phyloP scores from a whole-genome alignment of 306 rosid genomes.

The Vigna reflexopilosa region DNA sequence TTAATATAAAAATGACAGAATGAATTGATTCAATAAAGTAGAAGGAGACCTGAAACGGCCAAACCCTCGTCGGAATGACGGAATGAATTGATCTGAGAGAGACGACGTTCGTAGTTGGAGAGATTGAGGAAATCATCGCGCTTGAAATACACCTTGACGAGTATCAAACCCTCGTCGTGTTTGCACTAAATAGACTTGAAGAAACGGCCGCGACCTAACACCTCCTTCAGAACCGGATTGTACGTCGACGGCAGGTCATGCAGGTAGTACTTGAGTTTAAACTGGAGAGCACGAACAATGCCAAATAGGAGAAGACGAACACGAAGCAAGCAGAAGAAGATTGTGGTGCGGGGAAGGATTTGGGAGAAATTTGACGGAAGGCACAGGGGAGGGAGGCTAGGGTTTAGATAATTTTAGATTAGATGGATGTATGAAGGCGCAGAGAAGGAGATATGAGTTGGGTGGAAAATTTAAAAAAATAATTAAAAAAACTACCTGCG shows the following conservation, averaged over 20 bases:
- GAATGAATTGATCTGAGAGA: conserved; percentile 55
- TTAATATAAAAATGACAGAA: neutral
- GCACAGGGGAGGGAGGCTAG: too few relatives aligned
- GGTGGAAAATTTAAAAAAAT: too few relatives aligned
- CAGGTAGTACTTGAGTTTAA: conserved; percentile 65
- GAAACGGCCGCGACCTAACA: conserved; percentile 87
- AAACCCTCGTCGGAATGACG: conserved; percentile 40
- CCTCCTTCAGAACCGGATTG: conserved; percentile 91
- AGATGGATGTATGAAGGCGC: too few relatives aligned
- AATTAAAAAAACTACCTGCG: too few relatives aligned
- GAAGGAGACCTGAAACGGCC: conserved; percentile 91
- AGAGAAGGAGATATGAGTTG: too few relatives aligned
- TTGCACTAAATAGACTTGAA: conserved; percentile 95
- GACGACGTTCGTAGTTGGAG: conserved; percentile 77
- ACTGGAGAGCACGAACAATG: too few relatives aligned
- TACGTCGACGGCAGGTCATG: conserved; percentile 96
- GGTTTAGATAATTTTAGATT: too few relatives aligned
- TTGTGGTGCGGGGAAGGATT: too few relatives aligned
- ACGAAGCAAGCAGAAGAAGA: too few relatives aligned
- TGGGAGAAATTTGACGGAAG: too few relatives aligned
- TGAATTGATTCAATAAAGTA: neutral
- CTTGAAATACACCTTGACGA: conserved; percentile 96
- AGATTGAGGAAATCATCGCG: conserved; percentile 89
- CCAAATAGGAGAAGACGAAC: too few relatives aligned
- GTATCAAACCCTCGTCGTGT: conserved; percentile 97